Percentiles rank a stretch among this genome's conserved stretches.
These are phyloP conservation scores for Polyplosphaeria fusca DNA, from an alignment of 495 filamentous ascomycete species.

Conservation along the genomic window DNA sequence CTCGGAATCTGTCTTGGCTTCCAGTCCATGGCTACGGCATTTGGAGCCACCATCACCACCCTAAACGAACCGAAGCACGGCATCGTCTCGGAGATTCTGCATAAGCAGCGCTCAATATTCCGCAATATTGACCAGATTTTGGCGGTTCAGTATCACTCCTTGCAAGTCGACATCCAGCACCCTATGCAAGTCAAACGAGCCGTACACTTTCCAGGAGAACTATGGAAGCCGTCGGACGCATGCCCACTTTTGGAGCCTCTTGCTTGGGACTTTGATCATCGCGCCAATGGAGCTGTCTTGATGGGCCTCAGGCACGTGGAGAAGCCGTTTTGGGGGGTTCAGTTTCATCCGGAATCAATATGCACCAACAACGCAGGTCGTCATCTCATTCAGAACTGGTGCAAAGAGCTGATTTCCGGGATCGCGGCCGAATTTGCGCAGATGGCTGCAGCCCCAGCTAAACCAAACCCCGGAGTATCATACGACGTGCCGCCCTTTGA, in stretches of 20 bases:
- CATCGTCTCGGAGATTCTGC: slow-evolving; percentile 63
- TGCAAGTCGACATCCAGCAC: slow-evolving; percentile 62
- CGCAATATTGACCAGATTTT: slow-evolving; percentile 53
- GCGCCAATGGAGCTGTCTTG: slow-evolving; percentile 57
- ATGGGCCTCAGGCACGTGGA: slow-evolving; percentile 69
- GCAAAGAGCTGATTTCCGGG: not conserved
- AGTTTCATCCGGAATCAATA: slow-evolving; percentile 93
- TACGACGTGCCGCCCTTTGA: not conserved
- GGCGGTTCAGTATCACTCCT: slow-evolving; percentile 85
- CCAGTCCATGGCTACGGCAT: slow-evolving; percentile 70
- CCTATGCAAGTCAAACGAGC: slow-evolving; percentile 22
- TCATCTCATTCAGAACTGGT: slow-evolving; percentile 69
- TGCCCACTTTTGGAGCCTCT: slow-evolving; percentile 54
- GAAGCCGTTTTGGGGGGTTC: slow-evolving; percentile 85
- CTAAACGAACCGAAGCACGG: slow-evolving; percentile 74
- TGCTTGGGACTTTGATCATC: slow-evolving; percentile 59
- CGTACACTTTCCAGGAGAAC: slow-evolving; percentile 36
- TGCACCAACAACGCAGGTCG: slow-evolving; percentile 72
- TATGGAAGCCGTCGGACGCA: slow-evolving; percentile 24
- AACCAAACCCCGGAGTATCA: no score
- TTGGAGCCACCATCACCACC: slow-evolving; percentile 62
- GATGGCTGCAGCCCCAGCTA: not conserved
- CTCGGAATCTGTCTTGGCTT: slow-evolving; percentile 92
- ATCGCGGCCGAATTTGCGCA: not conserved
- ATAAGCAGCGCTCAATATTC: slow-evolving; percentile 53